Evolutionary conservation across 2,329 filamentous ascomycete species (phyloP).

Genomic region (Sordariomycetes sp.): DNA sequence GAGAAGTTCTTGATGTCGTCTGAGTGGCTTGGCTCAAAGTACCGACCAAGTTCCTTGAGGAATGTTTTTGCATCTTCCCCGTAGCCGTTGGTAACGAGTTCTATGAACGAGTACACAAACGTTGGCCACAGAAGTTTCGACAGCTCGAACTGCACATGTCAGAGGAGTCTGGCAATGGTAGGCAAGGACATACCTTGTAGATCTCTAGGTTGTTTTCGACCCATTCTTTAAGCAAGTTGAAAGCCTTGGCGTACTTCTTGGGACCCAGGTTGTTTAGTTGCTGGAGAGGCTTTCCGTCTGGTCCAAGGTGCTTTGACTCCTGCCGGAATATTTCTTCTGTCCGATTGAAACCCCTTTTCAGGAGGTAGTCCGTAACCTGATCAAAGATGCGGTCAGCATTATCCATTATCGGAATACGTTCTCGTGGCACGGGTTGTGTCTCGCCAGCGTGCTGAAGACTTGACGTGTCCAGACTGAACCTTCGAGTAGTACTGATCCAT

Average conservation of each 20-base stretch:
- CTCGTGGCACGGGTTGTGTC: no score
- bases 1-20: slow-evolving; percentile 74
- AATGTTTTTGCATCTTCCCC: slow-evolving; percentile 65
- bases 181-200: slow-evolving; percentile 63
- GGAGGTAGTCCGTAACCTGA: slow-evolving; percentile 85
- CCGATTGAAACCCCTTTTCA: slow-evolving; percentile 87
- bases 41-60: slow-evolving; percentile 53
- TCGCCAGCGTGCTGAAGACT: no score
- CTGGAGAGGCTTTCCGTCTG: slow-evolving; percentile 69
- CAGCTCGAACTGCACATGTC: slow-evolving; percentile 62
- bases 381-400: no score
- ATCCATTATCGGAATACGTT: no score
- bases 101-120: slow-evolving; percentile 87
- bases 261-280: slow-evolving; percentile 61
- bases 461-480: no score
- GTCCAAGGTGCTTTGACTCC: slow-evolving; percentile 77
- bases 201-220: slow-evolving; percentile 87
- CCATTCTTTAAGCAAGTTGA: slow-evolving; percentile 67
- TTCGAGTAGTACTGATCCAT: no score
- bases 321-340: slow-evolving; percentile 89
- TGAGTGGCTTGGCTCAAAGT: slow-evolving; percentile 69
- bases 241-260: slow-evolving; percentile 70
- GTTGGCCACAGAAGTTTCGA: slow-evolving; percentile 83
- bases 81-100: slow-evolving; percentile 65
- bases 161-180: slow-evolving; percentile 4